Conservation (phyloP, 345 rosid species). For the Sisymbrium altissimum region DNA sequence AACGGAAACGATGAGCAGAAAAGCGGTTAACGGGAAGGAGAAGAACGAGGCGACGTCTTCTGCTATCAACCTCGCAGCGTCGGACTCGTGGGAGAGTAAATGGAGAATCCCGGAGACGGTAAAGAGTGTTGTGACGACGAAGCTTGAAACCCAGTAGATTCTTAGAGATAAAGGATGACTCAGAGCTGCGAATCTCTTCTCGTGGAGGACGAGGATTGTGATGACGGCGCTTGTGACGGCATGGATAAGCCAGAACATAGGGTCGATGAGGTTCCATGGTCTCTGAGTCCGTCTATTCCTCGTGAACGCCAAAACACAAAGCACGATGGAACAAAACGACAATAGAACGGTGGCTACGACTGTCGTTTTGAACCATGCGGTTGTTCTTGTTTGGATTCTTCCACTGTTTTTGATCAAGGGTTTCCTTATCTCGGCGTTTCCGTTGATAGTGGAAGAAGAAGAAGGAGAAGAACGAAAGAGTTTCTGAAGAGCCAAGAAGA, state of each 20-base stretch:
- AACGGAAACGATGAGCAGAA: conserved; percentile 54
- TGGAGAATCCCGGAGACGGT: conserved; percentile 51
- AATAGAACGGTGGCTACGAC: conserved; percentile 40
- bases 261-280: conserved; percentile 50
- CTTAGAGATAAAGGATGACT: conserved; percentile 64
- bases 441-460: conserved; percentile 4
- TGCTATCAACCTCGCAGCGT: conserved; percentile 27
- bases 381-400: conserved; percentile 35
- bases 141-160: conserved; percentile 60
- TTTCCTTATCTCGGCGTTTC: conserved; percentile 42
- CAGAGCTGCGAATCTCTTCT: conserved; percentile 61
- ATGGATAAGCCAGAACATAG: conserved; percentile 65
- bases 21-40: conserved; percentile 49
- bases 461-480: conserved; percentile 44
- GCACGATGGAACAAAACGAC: conserved; percentile 40
- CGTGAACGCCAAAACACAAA: conserved; percentile 50
- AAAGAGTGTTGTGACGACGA: conserved; percentile 48
- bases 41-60: conserved; percentile 55
- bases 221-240: conserved; percentile 62
- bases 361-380: conserved; percentile 58
- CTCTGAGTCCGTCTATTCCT: conserved; percentile 19
- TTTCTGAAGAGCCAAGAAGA: conserved; percentile 47
- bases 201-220: conserved; percentile 60
- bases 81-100: conserved; percentile 27
- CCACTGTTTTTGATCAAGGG: conserved; percentile 47